Conservation (phyloP, 2,329 filamentous ascomycete species). For the Chaetomium strumarium region DNA sequence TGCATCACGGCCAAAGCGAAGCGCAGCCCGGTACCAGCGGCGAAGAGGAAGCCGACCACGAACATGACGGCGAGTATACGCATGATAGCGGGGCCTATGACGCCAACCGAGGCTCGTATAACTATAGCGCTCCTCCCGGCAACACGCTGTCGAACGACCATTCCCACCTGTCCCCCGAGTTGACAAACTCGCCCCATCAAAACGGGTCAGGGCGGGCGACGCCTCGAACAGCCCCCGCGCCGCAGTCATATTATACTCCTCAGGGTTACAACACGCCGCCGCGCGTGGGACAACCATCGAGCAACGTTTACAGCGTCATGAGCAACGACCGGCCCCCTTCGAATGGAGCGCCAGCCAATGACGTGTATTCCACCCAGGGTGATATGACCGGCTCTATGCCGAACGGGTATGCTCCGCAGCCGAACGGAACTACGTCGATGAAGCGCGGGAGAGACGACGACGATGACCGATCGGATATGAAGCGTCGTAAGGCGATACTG, state of each 20-base stretch:
- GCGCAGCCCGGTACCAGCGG: constrained; percentile 49
- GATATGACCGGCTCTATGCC: constrained; percentile 52
- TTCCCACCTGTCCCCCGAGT: constrained; percentile 71
- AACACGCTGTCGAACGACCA: constrained; percentile 65
- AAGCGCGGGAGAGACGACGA: constrained; percentile 42
- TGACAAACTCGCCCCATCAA: constrained; percentile 79
- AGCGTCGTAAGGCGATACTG: constrained; percentile 33
- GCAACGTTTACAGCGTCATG: constrained; percentile 85
- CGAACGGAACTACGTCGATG: constrained; percentile 54
- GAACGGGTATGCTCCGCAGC: constrained; percentile 59
- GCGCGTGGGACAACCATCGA: constrained; percentile 60
- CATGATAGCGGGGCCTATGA: constrained; percentile 74
- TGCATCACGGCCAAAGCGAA: constrained; percentile 48
- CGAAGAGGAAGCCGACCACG: constrained; percentile 65
- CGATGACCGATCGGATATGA: constrained; percentile 36
- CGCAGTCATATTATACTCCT: constrained; percentile 67
- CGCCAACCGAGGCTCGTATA: constrained; percentile 66
- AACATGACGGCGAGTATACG: constrained; percentile 79
- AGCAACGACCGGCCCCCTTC: constrained; percentile 66
- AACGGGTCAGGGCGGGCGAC: constrained; percentile 79
- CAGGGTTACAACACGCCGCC: constrained; percentile 75
- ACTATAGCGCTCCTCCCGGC: constrained; percentile 65
- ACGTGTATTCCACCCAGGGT: constrained; percentile 64
- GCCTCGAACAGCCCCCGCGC: constrained; percentile 68
- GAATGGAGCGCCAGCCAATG: constrained; percentile 60